Base-by-base conservation (phyloP, 495 filamentous ascomycete genomes). In the Geoglossum glabrum region DNA sequence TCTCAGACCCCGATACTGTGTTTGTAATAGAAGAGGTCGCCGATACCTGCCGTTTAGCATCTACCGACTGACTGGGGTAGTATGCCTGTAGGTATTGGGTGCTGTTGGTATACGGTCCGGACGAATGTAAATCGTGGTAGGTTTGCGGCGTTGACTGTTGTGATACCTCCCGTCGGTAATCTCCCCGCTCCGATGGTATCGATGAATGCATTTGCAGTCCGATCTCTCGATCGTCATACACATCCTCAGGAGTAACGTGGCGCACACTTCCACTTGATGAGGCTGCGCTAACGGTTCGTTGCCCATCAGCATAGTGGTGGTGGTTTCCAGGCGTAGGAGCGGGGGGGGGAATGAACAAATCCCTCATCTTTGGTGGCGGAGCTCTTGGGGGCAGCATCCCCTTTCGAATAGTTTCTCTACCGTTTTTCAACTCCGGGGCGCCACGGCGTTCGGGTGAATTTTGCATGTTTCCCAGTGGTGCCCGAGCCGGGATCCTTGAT, bases 291-390 rank as follows among this genome's bases (percentile, higher is more conserved):
- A 76, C 74, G 61, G 78, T 78, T 40, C 83, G 79, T 49, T 59
- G 52, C 30, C 47, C 47, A 38, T 63, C 58, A 1, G 50, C 31
- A 19, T 60, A 36, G 61, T 65, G 61, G 61, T 65, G 61, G 23
- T 67, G 63, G 43, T 61, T 57, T 34, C 60, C 34, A n/a, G 57
- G 27, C 40, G 68, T 63, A 8, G 59, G 63, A 25, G 66, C 57
- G 5, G 64, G 64, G 0, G 79, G 67, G 0, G 83, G 82, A 19
- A 84, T 72, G 27, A 82, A 82, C 13, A 92, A 80, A 58, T 90
- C 87, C 61, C 88, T 79, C 89, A 95, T 94, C 66, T 87, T 85
- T 33, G 89, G 88, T 33, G 89, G 89, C 31, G 89, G 87, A 17
- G 82, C 82, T 61, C 83, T 68, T 69, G 64, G 27, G 64, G 80